These are phyloP conservation scores for Cupressus sempervirens DNA, from an alignment of 75 land plant genomes.

Conservation along the genomic window DNA sequence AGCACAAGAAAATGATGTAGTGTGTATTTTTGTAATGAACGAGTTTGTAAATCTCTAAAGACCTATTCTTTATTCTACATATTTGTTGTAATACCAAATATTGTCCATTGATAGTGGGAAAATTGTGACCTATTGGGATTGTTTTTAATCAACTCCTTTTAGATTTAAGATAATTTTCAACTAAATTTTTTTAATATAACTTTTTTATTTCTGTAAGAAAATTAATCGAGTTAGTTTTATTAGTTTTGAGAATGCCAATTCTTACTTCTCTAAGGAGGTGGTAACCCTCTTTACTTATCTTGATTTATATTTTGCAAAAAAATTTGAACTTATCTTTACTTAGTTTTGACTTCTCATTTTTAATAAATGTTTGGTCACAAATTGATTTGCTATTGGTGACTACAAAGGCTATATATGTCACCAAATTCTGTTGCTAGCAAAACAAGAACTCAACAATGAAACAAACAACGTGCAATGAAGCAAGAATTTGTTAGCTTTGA, in stretches of 20 bases:
- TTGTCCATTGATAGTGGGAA: background rate
- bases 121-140: background rate
- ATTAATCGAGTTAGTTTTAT: too few relatives aligned
- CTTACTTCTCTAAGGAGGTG: background rate
- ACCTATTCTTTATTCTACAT: background rate
- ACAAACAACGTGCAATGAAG: constrained; percentile 50
- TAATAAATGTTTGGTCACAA: background rate
- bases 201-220: background rate
- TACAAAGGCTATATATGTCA: constrained; percentile 69
- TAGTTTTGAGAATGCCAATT: background rate
- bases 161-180: too few relatives aligned
- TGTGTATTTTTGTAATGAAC: background rate
- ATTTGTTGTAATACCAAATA: background rate
- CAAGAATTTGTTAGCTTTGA: constrained; percentile 38
- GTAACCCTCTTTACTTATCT: background rate
- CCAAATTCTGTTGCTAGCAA: constrained; percentile 71
- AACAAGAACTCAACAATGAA: constrained; percentile 66
- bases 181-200: background rate
- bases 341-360: background rate
- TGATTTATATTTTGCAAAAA: background rate
- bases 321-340: background rate
- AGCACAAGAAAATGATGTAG: background rate
- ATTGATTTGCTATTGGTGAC: constrained; percentile 8
- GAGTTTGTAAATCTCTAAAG: background rate
- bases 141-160: background rate